Evolutionary conservation across 2,329 filamentous ascomycete genomes (phyloP).

Genomic region (Cladophialophora exuberans): DNA sequence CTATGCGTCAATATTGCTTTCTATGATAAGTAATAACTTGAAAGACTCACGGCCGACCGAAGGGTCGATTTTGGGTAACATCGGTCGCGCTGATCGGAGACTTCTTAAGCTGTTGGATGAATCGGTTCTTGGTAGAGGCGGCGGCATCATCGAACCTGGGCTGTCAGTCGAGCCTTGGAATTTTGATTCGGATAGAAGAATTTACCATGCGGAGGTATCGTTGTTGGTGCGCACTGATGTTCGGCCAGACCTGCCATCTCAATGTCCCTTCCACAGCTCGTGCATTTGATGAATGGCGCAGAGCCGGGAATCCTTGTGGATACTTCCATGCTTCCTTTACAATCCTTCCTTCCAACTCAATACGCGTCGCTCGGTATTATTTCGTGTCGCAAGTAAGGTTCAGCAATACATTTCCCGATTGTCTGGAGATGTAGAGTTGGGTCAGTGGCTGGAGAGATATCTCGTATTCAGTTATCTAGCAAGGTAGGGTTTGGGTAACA

Average conservation of each 20-base stretch:
- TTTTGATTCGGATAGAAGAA: constrained; percentile 24
- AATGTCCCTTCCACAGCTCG: constrained; percentile 74
- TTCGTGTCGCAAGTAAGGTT: background rate
- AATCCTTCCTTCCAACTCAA: constrained; percentile 6
- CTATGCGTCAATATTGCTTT: constrained; percentile 3
- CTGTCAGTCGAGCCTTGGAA: constrained; percentile 20
- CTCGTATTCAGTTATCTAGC: constrained; percentile 20
- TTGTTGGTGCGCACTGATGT: constrained; percentile 66
- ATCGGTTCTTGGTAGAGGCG: constrained; percentile 22
- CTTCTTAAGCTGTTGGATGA: constrained; percentile 17
- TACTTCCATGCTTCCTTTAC: constrained; percentile 25
- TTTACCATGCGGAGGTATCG: constrained; percentile 37
- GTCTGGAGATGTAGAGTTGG: background rate
- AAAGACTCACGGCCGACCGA: constrained; percentile 23
- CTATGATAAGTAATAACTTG: background rate
- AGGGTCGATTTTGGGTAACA: constrained; percentile 28
- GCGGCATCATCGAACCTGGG: constrained; percentile 15
- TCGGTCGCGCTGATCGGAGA: constrained; percentile 19
- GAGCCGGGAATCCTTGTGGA: constrained; percentile 64
- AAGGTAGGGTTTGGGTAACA: constrained; percentile 4
- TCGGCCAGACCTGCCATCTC: constrained; percentile 86
- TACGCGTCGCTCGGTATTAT: background rate
- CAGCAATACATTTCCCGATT: constrained; percentile 1
- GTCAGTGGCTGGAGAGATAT: constrained; percentile 2
- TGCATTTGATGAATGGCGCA: constrained; percentile 86